These are phyloP conservation scores for Colletotrichum abscissum DNA, from an alignment of 2,329 filamentous ascomycete genomes.

Conservation along the genomic window DNA sequence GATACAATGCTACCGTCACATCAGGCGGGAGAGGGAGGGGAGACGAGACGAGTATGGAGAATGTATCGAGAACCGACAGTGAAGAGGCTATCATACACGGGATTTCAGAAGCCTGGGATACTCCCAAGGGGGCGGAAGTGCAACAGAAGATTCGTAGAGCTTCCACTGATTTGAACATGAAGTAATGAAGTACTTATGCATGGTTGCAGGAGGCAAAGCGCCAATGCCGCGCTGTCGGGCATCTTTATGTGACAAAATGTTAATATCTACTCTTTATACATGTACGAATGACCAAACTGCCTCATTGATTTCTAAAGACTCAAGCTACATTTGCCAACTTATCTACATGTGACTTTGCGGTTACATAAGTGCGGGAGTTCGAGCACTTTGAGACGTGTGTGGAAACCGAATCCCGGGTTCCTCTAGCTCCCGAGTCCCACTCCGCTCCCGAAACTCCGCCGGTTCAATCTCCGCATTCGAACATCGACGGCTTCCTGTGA, in stretches of 20 bases:
- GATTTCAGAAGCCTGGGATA: background rate
- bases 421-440: background rate
- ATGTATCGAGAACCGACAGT: background rate
- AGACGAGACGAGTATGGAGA: too few relatives aligned
- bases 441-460: background rate
- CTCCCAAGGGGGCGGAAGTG: background rate
- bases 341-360: too few relatives aligned
- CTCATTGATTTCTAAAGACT: background rate
- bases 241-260: too few relatives aligned
- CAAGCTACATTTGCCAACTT: too few relatives aligned
- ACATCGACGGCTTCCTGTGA: background rate
- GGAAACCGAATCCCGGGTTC: background rate
- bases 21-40: background rate
- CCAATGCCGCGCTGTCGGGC: too few relatives aligned
- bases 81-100: conserved; percentile 9
- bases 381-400: too few relatives aligned
- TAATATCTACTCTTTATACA: too few relatives aligned
- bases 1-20: background rate
- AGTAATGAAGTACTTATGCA: background rate
- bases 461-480: background rate
- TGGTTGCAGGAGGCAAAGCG: too few relatives aligned
- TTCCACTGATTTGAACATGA: background rate
- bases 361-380: too few relatives aligned
- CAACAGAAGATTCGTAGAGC: conserved; percentile 1
- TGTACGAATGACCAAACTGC: background rate